phyloP scores from a whole-genome alignment of 177 flowering plant genomes.

The Vitis hybrid region DNA sequence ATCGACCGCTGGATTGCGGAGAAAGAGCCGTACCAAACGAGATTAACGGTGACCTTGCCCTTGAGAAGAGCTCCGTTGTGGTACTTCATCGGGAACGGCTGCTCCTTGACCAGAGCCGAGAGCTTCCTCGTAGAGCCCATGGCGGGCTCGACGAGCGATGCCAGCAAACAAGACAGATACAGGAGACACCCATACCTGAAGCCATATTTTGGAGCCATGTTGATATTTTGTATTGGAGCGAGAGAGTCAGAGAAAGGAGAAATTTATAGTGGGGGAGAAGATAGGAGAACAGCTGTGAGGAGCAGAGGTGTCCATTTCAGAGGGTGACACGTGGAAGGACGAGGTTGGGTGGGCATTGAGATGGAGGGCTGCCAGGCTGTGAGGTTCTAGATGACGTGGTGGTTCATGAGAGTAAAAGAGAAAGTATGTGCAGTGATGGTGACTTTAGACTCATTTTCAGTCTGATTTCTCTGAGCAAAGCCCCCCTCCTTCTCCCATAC shows the following conservation, averaged over 20 bases:
- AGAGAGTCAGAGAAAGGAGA: not conserved
- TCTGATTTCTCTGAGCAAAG: no score
- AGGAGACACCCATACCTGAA: conserved; percentile 18
- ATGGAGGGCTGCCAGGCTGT: conserved; percentile 31
- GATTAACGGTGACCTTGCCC: conserved; percentile 61
- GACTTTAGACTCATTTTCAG: not conserved
- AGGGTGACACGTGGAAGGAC: conserved; percentile 20
- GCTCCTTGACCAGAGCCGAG: conserved; percentile 52
- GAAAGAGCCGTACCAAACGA: conserved; percentile 86
- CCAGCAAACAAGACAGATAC: conserved; percentile 18
- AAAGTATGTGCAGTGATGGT: not conserved
- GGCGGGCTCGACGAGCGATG: conserved; percentile 5
- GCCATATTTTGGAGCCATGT: not conserved
- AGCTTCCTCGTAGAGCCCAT: conserved; percentile 25
- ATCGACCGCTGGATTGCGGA: conserved; percentile 64
- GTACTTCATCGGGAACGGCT: conserved; percentile 62
- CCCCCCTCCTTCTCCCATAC: no score
- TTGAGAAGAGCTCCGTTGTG: conserved; percentile 80
- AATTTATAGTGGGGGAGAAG: conserved; percentile 22
- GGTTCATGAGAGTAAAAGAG: not conserved
- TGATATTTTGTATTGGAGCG: not conserved
- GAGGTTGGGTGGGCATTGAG: conserved; percentile 14
- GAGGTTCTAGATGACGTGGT: conserved; percentile 26
- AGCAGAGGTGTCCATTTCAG: conserved; percentile 16
- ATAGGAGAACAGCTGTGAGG: conserved; percentile 42